These are phyloP conservation scores for Phytopythium montanum DNA, from an alignment of 352 stramenopile species.

Conservation along the genomic window DNA sequence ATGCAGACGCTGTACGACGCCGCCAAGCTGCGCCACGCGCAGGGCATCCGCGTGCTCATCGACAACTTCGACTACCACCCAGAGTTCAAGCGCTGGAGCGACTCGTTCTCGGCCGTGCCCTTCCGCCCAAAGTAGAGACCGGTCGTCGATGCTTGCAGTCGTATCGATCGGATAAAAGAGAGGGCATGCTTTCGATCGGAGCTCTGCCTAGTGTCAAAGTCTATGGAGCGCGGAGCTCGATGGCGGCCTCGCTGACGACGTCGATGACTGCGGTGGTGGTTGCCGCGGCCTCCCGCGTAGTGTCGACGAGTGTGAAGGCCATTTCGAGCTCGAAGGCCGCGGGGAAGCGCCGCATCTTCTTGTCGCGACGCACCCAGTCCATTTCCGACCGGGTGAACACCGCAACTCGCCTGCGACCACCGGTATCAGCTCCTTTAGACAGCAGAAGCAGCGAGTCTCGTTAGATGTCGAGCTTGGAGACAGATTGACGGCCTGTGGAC, in stretches of 20 bases:
- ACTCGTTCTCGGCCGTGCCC: constrained; percentile 81
- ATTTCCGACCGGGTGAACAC: constrained; percentile 46
- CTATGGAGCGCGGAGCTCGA: background rate
- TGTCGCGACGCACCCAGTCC: constrained; percentile 64
- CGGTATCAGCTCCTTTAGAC: background rate
- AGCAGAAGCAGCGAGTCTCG: background rate
- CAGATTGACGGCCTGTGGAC: background rate
- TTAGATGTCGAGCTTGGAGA: background rate
- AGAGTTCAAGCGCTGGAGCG: constrained; percentile 86
- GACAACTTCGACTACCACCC: constrained; percentile 90
- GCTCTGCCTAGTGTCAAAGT: no score
- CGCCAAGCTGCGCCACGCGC: constrained; percentile 79
- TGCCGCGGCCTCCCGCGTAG: background rate
- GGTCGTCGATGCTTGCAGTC: background rate
- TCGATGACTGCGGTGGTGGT: constrained; percentile 6
- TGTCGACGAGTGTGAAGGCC: constrained; percentile 11
- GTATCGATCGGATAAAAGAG: background rate
- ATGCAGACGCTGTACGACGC: constrained; percentile 86
- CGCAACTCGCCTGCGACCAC: constrained; percentile 12
- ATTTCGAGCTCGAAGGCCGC: constrained; percentile 66
- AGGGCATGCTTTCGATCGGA: constrained; percentile 3
- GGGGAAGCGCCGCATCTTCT: constrained; percentile 53
- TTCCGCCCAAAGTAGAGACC: constrained; percentile 55
- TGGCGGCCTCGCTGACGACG: background rate
- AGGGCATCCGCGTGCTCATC: constrained; percentile 82